Evolutionary conservation across 1,284 basidiomycete genomes (phyloP).

Genomic region (Malassezia sympodialis): DNA sequence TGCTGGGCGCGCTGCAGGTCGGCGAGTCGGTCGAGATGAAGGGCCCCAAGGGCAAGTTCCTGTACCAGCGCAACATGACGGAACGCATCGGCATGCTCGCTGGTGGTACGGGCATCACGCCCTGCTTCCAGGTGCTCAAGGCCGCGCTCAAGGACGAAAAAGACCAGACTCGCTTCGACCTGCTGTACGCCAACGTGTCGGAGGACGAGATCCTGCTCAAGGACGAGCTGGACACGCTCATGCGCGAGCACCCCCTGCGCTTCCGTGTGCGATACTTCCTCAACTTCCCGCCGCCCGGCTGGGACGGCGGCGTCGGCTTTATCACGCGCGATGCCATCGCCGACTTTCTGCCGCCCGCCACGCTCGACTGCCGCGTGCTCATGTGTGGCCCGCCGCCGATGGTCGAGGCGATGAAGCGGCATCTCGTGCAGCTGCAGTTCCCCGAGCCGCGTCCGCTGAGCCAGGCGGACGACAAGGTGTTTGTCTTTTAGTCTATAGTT

Average conservation of each 20-base stretch:
- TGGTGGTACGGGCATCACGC: slow-evolving; percentile 84
- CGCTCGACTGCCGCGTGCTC: slow-evolving; percentile 48
- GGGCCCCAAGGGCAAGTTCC: slow-evolving; percentile 82
- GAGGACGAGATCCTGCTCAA: slow-evolving; percentile 58
- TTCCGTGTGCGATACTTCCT: slow-evolving; percentile 81
- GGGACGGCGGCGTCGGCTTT: slow-evolving; percentile 82
- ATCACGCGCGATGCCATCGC: slow-evolving; percentile 88
- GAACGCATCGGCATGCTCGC: slow-evolving; percentile 81
- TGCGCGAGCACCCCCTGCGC: slow-evolving; percentile 54
- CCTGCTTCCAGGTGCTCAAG: slow-evolving; percentile 71
- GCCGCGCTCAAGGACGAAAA: slow-evolving; percentile 72
- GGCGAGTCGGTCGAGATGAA: slow-evolving; percentile 70
- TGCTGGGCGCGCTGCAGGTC: slow-evolving; percentile 60
- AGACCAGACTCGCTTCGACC: slow-evolving; percentile 75
- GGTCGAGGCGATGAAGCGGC: slow-evolving; percentile 93
- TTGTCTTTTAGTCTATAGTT: slow-evolving; percentile 10
- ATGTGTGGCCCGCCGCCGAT: slow-evolving; percentile 75
- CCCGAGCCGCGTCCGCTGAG: slow-evolving; percentile 70
- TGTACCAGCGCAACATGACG: slow-evolving; percentile 49
- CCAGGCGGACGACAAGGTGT: slow-evolving; percentile 56
- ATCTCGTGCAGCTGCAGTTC: slow-evolving; percentile 76
- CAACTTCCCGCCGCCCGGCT: slow-evolving; percentile 69
- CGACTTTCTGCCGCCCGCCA: slow-evolving; percentile 49
- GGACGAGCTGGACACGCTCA: slow-evolving; percentile 72
- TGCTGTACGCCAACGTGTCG: slow-evolving; percentile 89